Evolutionary conservation across 768 basidiomycete species (phyloP).

Genomic region (Lentinula boryana): DNA sequence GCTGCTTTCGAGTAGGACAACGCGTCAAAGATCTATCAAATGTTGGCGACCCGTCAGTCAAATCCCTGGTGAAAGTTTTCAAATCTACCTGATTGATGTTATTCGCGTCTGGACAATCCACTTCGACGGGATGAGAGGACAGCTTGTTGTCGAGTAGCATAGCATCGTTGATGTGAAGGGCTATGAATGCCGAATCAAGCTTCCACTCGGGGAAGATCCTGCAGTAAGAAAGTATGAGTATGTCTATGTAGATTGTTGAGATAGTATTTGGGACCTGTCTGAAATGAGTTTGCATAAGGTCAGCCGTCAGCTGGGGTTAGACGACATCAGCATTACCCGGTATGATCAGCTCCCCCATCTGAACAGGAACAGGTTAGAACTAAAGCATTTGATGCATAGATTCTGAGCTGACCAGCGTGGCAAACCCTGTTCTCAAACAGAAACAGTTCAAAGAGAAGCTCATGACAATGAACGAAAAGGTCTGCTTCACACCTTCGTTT

Average conservation of each 20-base stretch:
- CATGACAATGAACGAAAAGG: neutral
- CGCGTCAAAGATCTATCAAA: slow-evolving; percentile 77
- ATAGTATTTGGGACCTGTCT: neutral
- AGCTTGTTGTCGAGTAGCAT: slow-evolving; percentile 77
- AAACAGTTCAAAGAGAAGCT: neutral
- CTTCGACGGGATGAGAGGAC: slow-evolving; percentile 91
- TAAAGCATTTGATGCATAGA: neutral
- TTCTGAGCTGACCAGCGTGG: slow-evolving; percentile 58
- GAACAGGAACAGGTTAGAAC: neutral
- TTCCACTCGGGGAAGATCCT: slow-evolving; percentile 86
- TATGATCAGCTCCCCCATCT: slow-evolving; percentile 89
- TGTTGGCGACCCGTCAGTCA: neutral
- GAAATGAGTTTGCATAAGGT: neutral
- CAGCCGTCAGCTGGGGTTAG: slow-evolving; percentile 8
- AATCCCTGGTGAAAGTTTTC: too few species aligned
- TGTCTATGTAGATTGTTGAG: neutral
- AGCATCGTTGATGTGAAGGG: slow-evolving; percentile 69
- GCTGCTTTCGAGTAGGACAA: slow-evolving; percentile 84
- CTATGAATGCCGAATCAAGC: slow-evolving; percentile 75
- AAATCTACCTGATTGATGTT: slow-evolving; percentile 64
- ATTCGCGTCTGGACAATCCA: slow-evolving; percentile 82
- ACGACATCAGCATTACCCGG: slow-evolving; percentile 40
- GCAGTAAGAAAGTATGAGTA: slow-evolving; percentile 6
- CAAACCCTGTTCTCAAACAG: slow-evolving; percentile 50
- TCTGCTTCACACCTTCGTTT: slow-evolving; percentile 52